phyloP scores from a whole-genome alignment of 2,329 filamentous ascomycete genomes.

The Ascochyta koolunga region DNA sequence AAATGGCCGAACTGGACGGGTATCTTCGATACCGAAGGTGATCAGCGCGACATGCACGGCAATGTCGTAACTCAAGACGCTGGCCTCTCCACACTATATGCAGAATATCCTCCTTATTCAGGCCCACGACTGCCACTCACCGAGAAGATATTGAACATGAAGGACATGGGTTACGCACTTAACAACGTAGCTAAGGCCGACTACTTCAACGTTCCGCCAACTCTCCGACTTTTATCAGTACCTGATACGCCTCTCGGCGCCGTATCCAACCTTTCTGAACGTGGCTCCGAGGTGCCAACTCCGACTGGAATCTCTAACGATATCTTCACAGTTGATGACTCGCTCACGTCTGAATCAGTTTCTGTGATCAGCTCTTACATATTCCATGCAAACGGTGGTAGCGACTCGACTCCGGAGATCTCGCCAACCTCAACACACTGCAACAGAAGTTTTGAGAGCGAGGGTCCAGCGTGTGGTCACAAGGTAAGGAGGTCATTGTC shows the following conservation, averaged over 20 bases:
- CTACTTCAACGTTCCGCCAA: slow-evolving; percentile 2
- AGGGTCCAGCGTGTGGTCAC: slow-evolving; percentile 5
- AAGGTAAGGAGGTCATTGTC: slow-evolving; percentile 24
- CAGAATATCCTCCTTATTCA: slow-evolving; percentile 1
- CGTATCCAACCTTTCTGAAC: slow-evolving; percentile 19
- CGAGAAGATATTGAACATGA: slow-evolving; percentile 8
- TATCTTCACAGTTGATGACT: slow-evolving; percentile 76
- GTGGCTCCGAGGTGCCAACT: slow-evolving; percentile 18
- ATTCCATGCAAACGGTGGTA: slow-evolving; percentile 85
- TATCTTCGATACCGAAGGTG: slow-evolving; percentile 30
- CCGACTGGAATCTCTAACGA: background rate
- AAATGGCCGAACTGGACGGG: slow-evolving; percentile 36
- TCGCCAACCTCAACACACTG: background rate
- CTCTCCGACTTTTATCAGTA: background rate
- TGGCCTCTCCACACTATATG: slow-evolving; percentile 17
- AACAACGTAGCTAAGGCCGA: background rate
- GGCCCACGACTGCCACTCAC: slow-evolving; percentile 9
- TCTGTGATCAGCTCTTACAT: slow-evolving; percentile 93
- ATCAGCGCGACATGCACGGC: slow-evolving; percentile 24
- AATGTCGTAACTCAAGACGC: slow-evolving; percentile 18
- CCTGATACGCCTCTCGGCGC: background rate
- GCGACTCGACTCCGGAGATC: slow-evolving; percentile 11
- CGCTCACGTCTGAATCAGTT: slow-evolving; percentile 90
- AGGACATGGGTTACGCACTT: slow-evolving; percentile 4
- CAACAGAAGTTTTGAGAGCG: slow-evolving; percentile 22